Base-by-base conservation (phyloP, 129 eudicot species). In the Calendula officinalis region DNA sequence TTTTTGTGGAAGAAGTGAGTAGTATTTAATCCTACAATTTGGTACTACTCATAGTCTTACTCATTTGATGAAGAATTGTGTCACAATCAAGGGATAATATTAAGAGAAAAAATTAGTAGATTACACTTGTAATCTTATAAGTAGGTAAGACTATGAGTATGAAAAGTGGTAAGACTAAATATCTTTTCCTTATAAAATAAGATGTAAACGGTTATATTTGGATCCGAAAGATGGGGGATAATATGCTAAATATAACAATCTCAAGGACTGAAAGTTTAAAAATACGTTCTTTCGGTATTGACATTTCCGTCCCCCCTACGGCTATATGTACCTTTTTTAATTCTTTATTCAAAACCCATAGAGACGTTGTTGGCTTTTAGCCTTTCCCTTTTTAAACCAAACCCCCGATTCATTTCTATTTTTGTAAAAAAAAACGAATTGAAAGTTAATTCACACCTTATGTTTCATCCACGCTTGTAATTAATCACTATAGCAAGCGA, bases 221-320 rank as follows among this genome's bases (percentile, higher is more conserved):
- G n/a, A n/a, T n/a, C n/a, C n/a, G n/a, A n/a, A n/a, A n/a, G n/a
- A n/a, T n/a, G n/a, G n/a, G n/a, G n/a, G n/a, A n/a, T n/a, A n/a
- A n/a, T n/a, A n/a, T n/a, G n/a, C n/a, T n/a, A n/a, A 68, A 35
- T 6, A 27, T 34, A 8, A 56, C 47, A 56, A 34, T 56, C 56
- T 10, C 38, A 68, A 15, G 73, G 73, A 30, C 6, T 4, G 2
- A 56, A 68, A 10, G 36, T 45, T 47, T 4, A 69, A 69, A 69
- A 57, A 9, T 32, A 44, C 65, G 42, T 35, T 33, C 1, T 45
- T 5, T 56, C 45, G 57, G 15, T 68, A 68, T 56, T 68, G 83
- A 72, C 82, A 72, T 72, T 67, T 74, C 86, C 82, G 86, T 68
- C 81, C 70, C 62, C 59, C 56, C 71, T 76, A 80, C 82, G 82